These are phyloP conservation scores for Bremia lactucae DNA, from an alignment of 352 stramenopile genomes.

Conservation along the genomic window DNA sequence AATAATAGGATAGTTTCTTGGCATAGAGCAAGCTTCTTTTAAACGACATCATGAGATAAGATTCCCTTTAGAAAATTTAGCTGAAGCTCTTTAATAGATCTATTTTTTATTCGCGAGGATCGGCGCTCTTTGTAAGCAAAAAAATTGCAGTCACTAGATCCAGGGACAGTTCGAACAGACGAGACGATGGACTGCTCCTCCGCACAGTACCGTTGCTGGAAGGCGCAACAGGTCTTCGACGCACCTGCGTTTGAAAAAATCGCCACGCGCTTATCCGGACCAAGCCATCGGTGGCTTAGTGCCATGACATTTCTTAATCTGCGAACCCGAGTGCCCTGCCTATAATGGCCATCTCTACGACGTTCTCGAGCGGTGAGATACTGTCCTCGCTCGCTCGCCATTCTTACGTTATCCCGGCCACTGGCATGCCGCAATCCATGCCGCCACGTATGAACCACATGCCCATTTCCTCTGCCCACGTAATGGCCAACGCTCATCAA, in stretches of 20 bases:
- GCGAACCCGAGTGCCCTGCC: slow-evolving; percentile 7
- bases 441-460: slow-evolving; percentile 10
- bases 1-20: too few relatives aligned
- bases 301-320: slow-evolving; percentile 24
- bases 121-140: too few relatives aligned
- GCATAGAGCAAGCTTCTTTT: too few relatives aligned
- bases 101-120: neutral
- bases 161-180: slow-evolving; percentile 3
- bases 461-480: slow-evolving; percentile 3
- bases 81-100: neutral
- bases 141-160: slow-evolving; percentile 3
- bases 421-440: slow-evolving; percentile 14
- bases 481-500: slow-evolving; percentile 10
- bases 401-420: neutral
- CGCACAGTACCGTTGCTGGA: slow-evolving; percentile 10
- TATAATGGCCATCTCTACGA: slow-evolving; percentile 20
- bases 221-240: slow-evolving; percentile 6
- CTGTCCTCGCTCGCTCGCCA: slow-evolving; percentile 21
- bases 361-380: slow-evolving; percentile 21
- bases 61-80: too few relatives aligned
- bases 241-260: slow-evolving; percentile 13
- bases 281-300: slow-evolving; percentile 1
- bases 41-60: too few relatives aligned
- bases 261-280: neutral
- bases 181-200: slow-evolving; percentile 1